phyloP scores from a whole-genome alignment of 805 yeast genomes.

The Cyberlindnera xishuangbannaensis region DNA sequence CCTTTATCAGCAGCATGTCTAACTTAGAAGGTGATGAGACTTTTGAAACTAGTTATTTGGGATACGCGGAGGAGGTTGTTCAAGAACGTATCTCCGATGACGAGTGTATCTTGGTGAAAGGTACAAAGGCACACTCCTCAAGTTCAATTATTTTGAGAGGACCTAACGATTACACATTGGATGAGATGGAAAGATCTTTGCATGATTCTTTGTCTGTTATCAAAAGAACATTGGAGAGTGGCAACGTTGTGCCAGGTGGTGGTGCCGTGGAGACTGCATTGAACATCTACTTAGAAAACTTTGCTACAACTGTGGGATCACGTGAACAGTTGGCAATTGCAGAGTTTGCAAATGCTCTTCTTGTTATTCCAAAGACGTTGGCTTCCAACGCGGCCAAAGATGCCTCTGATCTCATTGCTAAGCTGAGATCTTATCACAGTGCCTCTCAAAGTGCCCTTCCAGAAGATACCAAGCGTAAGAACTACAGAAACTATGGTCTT shows the following conservation, averaged over 20 bases:
- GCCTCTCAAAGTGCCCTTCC: constrained; percentile 84
- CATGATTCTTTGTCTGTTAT: constrained; percentile 94
- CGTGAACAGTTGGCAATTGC: constrained; percentile 98
- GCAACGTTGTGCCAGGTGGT: constrained; percentile 96
- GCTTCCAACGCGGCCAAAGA: constrained; percentile 98
- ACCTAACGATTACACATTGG: constrained; percentile 89
- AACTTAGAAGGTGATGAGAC: constrained; percentile 91
- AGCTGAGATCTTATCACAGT: constrained; percentile 92
- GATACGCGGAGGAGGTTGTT: constrained; percentile 86
- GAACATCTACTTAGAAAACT: constrained; percentile 90
- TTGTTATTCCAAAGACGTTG: constrained; percentile 91
- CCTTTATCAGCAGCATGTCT: constrained; percentile 77
- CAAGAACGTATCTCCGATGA: constrained; percentile 92
- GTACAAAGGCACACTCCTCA: constrained; percentile 90
- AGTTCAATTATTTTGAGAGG: constrained; percentile 92
- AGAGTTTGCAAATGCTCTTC: constrained; percentile 87
- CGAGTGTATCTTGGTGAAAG: constrained; percentile 91
- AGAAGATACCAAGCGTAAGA: constrained; percentile 78
- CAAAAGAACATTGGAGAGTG: constrained; percentile 92
- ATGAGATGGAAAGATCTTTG: constrained; percentile 97
- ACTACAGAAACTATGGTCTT: constrained; percentile 86
- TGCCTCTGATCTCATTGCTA: constrained; percentile 89
- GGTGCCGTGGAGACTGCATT: constrained; percentile 98
- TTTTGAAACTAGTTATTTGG: constrained; percentile 75
- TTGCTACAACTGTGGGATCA: constrained; percentile 96